Evolutionary conservation across 202 grass and related monocot genomes (phyloP), one percentile per base, ranked within the genome.

Genomic region (Schoenoplectus triqueter): DNA sequence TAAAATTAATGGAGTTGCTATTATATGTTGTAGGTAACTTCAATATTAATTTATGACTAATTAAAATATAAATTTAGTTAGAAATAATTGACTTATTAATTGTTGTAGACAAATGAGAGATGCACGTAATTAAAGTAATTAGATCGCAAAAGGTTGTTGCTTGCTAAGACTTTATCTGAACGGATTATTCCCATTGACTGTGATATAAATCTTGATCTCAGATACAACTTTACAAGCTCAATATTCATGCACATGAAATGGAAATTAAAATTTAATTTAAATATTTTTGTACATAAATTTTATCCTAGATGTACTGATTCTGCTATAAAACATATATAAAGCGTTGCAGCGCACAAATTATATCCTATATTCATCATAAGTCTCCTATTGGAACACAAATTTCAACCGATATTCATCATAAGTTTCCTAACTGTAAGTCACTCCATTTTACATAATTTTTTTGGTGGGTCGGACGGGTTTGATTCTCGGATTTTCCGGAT

Each of bases 281-380:
- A 39, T 59, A 57, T 77, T 77, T 77, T 22, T 51, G 2, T 57
- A 41, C 14, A 41, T 77, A 77, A 77, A 77, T 77, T 6, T 57
- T 57, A 18, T 14, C 39, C 55, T 17, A 79, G 52, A 79, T 79
- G 39, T 61, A 5, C 39, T 61, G 3, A 14, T 31, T 60, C 75
- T 18, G 10, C 31, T 79, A 79, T 79, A 79, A 79, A 31, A 79
- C 21, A 17, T 31, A 31, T 31, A 31, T 7, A 44, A 10, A 15
- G 7, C 31, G 7, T 44, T 61, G 14, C 39, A 10, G 14, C 20
- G 6, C 8, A 79, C 22, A 79, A 61, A 79, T 44, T 44, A 31
- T 31, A 31, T 59, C 15, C 10, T 59, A 59, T 59, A 59, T 59
- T 14, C 13, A 56, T 56, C 54, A 59, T 59, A 59, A 59, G 14